Evolutionary conservation across 177 flowering plant genomes (phyloP), one percentile per base, ranked within the genome.

Genomic region (Vitis hybrid): DNA sequence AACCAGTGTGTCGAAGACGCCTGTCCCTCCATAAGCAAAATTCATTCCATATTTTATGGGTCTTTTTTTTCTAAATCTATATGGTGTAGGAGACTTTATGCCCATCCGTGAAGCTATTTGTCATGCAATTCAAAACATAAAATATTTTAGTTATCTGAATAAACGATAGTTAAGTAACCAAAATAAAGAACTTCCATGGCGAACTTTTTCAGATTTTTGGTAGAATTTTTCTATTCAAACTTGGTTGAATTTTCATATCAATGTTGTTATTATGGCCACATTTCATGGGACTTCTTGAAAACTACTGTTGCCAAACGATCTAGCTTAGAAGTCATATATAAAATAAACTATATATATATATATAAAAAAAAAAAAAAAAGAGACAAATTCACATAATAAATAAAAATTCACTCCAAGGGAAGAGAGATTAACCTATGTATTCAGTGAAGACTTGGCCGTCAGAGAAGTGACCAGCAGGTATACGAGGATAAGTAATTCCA

Each of bases 1-100:
- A 12, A 61, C 77, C 49, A 64, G 10, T 32, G 90, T 88, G 49
- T 81, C 60, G 74, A 90, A 88, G 0, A 87, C 92, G 2, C 92
- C 95, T 1, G 89, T 84, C 69, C 95, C 92, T 40, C 95, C 92
- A 56, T 72, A 77, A 0, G 95, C 95, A 65, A 85, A 90, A 70
- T 88, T 90, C 78, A 90, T 77, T 3, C 92, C 95, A 30, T 77
- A 12, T 30, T 64, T 57, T 19, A 68, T 4, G 2, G 35, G 21
- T 19, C 72, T 70, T 13, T 4, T 2, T 10, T 66, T 76, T 60
- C 82, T 76, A 77, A 50, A 66, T 62, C 30, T 69, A 68, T 78
- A 88, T 0, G 91, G 74, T 18, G 78, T 10, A 2, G 92, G 92
- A 64, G 94, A 78, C 50, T 48, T 69, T 49, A 73, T 66, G 4